A percentile compares a stretch with the other conserved stretches of the same genome.
Conservation (phyloP, 2,329 filamentous ascomycete genomes). For the Exophiala xenobiotica region DNA sequence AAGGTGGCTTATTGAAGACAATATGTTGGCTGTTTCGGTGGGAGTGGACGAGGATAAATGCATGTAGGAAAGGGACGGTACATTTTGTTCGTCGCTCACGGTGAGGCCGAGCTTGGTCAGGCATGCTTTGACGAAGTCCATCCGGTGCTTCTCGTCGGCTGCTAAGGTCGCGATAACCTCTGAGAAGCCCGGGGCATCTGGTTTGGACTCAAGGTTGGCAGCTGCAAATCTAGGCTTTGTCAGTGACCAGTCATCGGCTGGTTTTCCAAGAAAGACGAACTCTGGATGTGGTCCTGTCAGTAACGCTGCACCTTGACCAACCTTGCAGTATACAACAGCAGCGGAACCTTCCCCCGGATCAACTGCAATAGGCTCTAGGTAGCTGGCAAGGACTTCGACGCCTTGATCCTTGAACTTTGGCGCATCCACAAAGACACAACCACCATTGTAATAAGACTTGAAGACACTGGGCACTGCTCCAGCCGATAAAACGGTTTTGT, state of each 20-base stretch:
- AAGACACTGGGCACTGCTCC: slow-evolving; percentile 62
- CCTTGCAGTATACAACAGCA: slow-evolving; percentile 77
- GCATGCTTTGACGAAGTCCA: slow-evolving; percentile 75
- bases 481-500: slow-evolving; percentile 57
- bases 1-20: slow-evolving; percentile 63
- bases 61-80: slow-evolving; percentile 77
- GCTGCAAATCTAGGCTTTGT: slow-evolving; percentile 68
- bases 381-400: slow-evolving; percentile 80
- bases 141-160: slow-evolving; percentile 67
- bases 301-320: slow-evolving; percentile 76
- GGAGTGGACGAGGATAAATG: slow-evolving; percentile 73
- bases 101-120: slow-evolving; percentile 78
- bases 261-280: slow-evolving; percentile 50
- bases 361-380: slow-evolving; percentile 71
- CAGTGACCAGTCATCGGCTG: slow-evolving; percentile 29
- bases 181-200: slow-evolving; percentile 67
- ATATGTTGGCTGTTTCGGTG: slow-evolving; percentile 64
- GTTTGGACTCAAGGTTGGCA: slow-evolving; percentile 69
- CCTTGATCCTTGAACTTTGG: slow-evolving; percentile 60
- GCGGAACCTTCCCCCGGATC: slow-evolving; percentile 71
- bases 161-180: slow-evolving; percentile 67
- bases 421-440: slow-evolving; percentile 86
- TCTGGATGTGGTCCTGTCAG: slow-evolving; percentile 91
- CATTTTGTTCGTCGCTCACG: slow-evolving; percentile 66
- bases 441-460: slow-evolving; percentile 86